phyloP scores from a whole-genome alignment of 2,329 filamentous ascomycete species.

The Clarireedia monteithiana region DNA sequence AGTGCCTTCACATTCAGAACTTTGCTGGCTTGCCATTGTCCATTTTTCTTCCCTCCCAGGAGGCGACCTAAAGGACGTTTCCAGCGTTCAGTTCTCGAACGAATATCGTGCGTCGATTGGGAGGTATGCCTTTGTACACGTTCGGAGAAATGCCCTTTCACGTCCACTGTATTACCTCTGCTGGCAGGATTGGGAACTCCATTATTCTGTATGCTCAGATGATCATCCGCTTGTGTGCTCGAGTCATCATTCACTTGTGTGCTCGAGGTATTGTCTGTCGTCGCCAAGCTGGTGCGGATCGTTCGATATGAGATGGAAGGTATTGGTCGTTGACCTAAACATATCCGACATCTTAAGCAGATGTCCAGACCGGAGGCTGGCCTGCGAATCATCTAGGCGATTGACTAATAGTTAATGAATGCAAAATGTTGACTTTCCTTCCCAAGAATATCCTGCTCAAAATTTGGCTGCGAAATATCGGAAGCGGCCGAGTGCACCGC shows the following conservation, averaged over 20 bases:
- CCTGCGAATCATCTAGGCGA: conserved; percentile 30
- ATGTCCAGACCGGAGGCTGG: conserved; percentile 20
- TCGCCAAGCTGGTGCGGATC: not conserved
- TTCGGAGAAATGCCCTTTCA: too few species aligned
- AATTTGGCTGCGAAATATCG: not conserved
- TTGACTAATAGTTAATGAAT: not conserved
- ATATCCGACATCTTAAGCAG: conserved; percentile 28
- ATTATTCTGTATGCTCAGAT: too few species aligned
- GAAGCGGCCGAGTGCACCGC: not conserved
- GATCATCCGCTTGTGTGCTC: not conserved
- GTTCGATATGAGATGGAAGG: conserved; percentile 6
- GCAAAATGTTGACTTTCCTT: not conserved
- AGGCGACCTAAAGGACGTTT: too few species aligned
- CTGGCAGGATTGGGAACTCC: too few species aligned
- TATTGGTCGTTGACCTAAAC: conserved; percentile 16
- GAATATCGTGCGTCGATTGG: too few species aligned
- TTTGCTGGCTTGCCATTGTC: conserved; percentile 19
- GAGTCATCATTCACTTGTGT: not conserved
- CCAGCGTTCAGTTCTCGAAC: too few species aligned
- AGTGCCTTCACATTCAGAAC: conserved; percentile 9
- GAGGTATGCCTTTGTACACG: too few species aligned
- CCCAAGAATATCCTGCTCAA: not conserved
- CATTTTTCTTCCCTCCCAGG: conserved; percentile 12
- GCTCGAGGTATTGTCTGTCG: not conserved
- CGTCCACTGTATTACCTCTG: too few species aligned